Conservation (phyloP, 176 grass and related monocot species). For the Secale cereale region DNA sequence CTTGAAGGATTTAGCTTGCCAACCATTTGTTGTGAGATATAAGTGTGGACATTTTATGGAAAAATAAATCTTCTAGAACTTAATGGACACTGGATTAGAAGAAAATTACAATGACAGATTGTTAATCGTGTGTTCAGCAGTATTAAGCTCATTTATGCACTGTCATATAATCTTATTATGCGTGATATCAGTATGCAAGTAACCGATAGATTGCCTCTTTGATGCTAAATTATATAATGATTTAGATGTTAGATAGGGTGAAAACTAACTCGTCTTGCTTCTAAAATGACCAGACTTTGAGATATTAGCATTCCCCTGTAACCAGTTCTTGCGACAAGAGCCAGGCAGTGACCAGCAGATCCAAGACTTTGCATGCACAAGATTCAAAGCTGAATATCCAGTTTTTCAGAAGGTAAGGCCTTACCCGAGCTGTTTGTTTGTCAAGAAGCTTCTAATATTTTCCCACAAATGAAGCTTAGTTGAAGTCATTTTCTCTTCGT, state of each 20-base stretch:
- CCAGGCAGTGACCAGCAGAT: constrained; percentile 59
- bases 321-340: constrained; percentile 89
- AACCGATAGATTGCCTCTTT: neutral
- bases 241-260: neutral
- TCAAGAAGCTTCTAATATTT: neutral
- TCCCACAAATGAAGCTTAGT: neutral
- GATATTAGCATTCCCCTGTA: constrained; percentile 97
- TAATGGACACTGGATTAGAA: neutral
- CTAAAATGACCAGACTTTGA: constrained; percentile 64
- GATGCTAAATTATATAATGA: neutral
- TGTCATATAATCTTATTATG: neutral
- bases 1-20: neutral
- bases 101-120: neutral
- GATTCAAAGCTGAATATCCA: constrained; percentile 91
- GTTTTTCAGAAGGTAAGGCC: constrained; percentile 86
- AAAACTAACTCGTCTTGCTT: constrained; percentile 18
- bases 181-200: neutral
- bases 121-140: neutral
- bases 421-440: neutral
- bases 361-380: constrained; percentile 85
- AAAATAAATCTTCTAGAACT: constrained; percentile 12
- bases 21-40: constrained; percentile 7
- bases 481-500: neutral
- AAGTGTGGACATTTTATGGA: neutral
- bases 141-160: neutral